Evolutionary conservation across 805 yeast genomes (phyloP).

Genomic region (Candida caryicola): DNA sequence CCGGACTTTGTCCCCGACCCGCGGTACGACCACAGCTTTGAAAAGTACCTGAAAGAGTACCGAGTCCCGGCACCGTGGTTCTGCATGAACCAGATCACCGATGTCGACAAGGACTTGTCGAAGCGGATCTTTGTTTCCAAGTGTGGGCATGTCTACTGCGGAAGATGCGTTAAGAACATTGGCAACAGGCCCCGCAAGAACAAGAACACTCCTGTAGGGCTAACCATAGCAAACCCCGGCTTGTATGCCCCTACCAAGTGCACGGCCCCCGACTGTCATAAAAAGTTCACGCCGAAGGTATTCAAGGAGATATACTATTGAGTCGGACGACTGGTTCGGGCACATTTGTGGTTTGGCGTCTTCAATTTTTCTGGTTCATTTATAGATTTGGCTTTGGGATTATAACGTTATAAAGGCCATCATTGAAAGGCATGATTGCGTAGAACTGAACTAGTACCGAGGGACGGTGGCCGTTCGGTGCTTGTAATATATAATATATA

Average conservation of each 20-base stretch:
- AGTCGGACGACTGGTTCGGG: neutral
- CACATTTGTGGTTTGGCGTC: no score
- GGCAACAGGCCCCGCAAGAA: constrained; percentile 39
- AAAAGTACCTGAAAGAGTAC: constrained; percentile 21
- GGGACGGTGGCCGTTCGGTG: no score
- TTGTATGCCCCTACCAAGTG: constrained; percentile 57
- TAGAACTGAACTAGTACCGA: no score
- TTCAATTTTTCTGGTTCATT: no score
- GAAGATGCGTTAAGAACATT: constrained; percentile 74
- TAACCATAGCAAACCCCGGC: constrained; percentile 32
- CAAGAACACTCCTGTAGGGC: constrained; percentile 15
- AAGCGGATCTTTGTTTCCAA: constrained; percentile 60
- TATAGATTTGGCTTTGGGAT: no score
- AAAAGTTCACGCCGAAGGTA: constrained; percentile 39
- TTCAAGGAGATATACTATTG: constrained; percentile 51
- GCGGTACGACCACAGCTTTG: constrained; percentile 26
- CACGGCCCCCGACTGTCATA: constrained; percentile 51
- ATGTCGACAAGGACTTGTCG: constrained; percentile 57
- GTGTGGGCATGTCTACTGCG: constrained; percentile 89
- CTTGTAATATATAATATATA: no score
- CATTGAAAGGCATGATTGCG: no score
- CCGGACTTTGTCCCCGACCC: constrained; percentile 40
- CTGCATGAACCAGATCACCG: constrained; percentile 46
- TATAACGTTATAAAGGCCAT: no score
- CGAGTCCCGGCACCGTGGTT: constrained; percentile 66